Evolutionary conservation across 73 alveolate species (phyloP).

Genomic region (Effrenium voratum): DNA sequence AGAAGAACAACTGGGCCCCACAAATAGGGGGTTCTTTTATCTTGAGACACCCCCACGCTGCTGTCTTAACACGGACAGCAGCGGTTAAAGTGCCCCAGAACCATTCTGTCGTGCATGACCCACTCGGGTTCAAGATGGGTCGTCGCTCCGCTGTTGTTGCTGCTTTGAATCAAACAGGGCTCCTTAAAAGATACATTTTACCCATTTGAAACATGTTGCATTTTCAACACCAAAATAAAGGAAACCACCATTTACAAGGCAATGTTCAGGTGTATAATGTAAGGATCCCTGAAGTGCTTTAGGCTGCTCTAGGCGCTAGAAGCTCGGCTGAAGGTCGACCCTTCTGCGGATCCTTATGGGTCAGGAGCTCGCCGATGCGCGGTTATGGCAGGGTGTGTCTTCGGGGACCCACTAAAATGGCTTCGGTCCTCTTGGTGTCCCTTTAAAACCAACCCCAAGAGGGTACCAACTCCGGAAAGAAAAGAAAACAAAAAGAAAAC

Average conservation of each 20-base stretch:
- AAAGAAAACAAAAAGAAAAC: background rate
- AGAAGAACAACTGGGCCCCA: no score
- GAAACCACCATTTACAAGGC: no score
- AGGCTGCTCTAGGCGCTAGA: no score
- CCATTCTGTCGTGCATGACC: background rate
- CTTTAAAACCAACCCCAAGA: background rate
- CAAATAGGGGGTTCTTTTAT: no score
- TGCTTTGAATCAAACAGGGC: background rate
- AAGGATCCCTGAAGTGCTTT: no score
- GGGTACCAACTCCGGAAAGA: background rate
- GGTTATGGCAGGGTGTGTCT: background rate
- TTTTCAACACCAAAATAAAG: no score
- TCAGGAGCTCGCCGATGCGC: background rate
- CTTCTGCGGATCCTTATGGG: slow-evolving; percentile 15
- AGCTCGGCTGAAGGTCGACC: background rate
- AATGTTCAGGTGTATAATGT: no score
- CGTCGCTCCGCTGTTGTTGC: background rate
- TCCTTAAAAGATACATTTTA: no score
- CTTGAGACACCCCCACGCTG: background rate
- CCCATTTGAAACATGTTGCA: no score
- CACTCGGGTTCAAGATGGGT: background rate
- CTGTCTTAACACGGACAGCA: background rate
- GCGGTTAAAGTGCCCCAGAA: background rate
- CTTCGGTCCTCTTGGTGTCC: background rate
- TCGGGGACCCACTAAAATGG: background rate